phyloP scores from a whole-genome alignment of 148 eudicot species.

The Fagopyrum tataricum region DNA sequence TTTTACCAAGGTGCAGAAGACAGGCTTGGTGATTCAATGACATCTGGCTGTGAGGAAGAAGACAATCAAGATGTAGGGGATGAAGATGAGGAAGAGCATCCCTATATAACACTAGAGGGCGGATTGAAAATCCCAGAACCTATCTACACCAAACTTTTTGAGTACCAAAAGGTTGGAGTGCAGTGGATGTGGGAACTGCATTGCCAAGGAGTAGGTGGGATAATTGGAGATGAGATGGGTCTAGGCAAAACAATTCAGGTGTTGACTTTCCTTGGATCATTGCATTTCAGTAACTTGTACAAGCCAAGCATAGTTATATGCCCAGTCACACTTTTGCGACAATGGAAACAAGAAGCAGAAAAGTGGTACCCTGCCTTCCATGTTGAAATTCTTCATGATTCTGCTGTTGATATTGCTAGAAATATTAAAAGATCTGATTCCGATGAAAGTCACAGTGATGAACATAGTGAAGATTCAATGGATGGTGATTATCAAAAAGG shows the following conservation, averaged over 20 bases:
- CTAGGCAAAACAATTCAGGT: slow-evolving; percentile 99
- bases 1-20: slow-evolving; percentile 24
- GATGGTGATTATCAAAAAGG: slow-evolving; percentile 47
- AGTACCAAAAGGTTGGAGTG: slow-evolving; percentile 96
- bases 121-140: slow-evolving; percentile 79
- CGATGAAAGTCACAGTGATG: slow-evolving; percentile 40
- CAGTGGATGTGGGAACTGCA: slow-evolving; percentile 99
- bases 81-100: slow-evolving; percentile 33
- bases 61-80: slow-evolving; percentile 33
- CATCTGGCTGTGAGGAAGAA: slow-evolving; percentile 38
- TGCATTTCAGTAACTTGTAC: slow-evolving; percentile 90
- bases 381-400: slow-evolving; percentile 94
- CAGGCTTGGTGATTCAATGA: slow-evolving; percentile 24
- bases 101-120: slow-evolving; percentile 78
- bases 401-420: slow-evolving; percentile 52
- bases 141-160: slow-evolving; percentile 70
- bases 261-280: slow-evolving; percentile 74
- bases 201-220: slow-evolving; percentile 97
- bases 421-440: slow-evolving; percentile 40
- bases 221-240: slow-evolving; percentile 99
- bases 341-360: slow-evolving; percentile 91
- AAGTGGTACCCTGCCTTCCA: slow-evolving; percentile 88
- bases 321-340: slow-evolving; percentile 89
- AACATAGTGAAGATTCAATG: slow-evolving; percentile 47
- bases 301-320: slow-evolving; percentile 90